phyloP scores from a whole-genome alignment of 768 basidiomycete species.

The Mycena capillaripes region DNA sequence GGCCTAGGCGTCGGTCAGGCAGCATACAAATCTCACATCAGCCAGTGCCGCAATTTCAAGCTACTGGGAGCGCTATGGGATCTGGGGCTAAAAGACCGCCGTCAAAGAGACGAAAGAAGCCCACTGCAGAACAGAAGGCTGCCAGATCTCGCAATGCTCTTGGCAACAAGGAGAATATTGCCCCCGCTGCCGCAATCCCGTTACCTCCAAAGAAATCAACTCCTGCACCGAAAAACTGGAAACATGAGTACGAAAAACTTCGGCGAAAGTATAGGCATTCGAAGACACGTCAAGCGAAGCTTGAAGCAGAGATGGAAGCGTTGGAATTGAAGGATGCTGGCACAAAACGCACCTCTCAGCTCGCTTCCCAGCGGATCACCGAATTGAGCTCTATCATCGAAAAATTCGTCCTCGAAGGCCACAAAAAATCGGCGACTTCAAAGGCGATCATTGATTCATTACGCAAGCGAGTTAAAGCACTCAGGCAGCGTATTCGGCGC shows the following conservation, averaged over 20 bases:
- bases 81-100: no score
- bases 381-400: neutral
- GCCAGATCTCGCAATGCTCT: no score
- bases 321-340: neutral
- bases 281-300: neutral
- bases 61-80: no score
- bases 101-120: no score
- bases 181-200: no score
- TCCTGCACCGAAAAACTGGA: neutral
- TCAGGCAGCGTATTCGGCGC: constrained; percentile 5
- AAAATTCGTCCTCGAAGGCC: neutral
- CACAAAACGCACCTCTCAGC: neutral
- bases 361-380: neutral
- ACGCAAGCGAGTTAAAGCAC: neutral
- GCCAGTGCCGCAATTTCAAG: no score
- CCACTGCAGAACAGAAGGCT: no score
- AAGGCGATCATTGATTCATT: neutral
- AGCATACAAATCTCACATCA: no score
- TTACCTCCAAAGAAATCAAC: no score
- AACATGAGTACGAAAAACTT: neutral
- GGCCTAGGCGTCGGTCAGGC: no score
- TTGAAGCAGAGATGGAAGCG: neutral
- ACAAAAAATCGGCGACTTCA: neutral
- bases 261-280: neutral
- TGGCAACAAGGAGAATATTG: no score